Evolutionary conservation across 331 rosid species (phyloP).

Genomic region (Acacia concinna): DNA sequence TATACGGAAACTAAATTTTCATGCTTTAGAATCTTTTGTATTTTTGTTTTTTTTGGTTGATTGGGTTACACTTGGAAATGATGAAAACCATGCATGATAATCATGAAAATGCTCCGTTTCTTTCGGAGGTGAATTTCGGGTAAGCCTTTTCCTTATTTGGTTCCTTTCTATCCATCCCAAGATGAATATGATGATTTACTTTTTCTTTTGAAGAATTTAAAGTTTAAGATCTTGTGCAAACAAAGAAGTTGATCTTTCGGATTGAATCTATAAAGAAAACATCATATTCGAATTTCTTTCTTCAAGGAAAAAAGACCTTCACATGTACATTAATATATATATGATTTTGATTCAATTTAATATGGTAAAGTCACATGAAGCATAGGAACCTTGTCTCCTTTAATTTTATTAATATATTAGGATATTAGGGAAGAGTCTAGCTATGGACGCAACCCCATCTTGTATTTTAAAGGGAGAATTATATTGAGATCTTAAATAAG

Average conservation of each 20-base stretch:
- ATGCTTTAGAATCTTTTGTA: neutral
- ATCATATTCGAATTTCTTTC: neutral
- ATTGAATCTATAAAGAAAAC: neutral
- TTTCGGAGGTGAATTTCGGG: neutral
- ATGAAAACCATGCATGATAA: neutral
- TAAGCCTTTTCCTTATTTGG: slow-evolving; percentile 16
- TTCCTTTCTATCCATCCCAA: neutral
- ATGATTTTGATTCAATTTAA: neutral
- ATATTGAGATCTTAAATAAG: too few relatives aligned
- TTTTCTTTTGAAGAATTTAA: neutral
- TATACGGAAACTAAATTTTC: neutral
- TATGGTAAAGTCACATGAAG: neutral
- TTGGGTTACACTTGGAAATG: neutral
- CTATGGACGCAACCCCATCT: neutral
- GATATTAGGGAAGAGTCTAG: neutral
- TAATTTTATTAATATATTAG: neutral
- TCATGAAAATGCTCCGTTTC: neutral
- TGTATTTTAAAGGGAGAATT: neutral
- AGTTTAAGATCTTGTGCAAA: neutral
- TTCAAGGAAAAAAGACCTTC: neutral
- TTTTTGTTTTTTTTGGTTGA: neutral
- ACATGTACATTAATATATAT: neutral
- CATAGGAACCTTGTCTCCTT: neutral
- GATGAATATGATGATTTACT: neutral
- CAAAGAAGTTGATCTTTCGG: neutral